These are phyloP conservation scores for Dactylonectria estremocensis DNA, from an alignment of 2,329 filamentous ascomycete genomes.

Conservation along the genomic window DNA sequence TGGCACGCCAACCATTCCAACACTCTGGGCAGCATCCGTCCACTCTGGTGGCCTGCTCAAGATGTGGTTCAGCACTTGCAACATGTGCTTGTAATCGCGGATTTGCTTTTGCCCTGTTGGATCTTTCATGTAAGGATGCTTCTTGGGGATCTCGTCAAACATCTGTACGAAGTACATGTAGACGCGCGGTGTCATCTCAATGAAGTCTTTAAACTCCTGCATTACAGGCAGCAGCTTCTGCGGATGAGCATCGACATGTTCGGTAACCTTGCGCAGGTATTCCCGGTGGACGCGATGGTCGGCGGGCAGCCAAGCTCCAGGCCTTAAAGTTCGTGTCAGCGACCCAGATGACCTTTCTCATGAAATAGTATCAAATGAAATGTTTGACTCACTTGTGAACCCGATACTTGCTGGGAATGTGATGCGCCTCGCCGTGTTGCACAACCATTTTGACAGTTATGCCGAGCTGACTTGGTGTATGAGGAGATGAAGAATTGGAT, in stretches of 20 bases:
- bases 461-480: no score
- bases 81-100: slow-evolving; percentile 76
- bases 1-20: slow-evolving; percentile 54
- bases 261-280: slow-evolving; percentile 72
- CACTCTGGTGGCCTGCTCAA: slow-evolving; percentile 59
- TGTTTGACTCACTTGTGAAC: slow-evolving; percentile 59
- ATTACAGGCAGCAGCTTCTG: slow-evolving; percentile 72
- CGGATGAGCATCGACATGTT: slow-evolving; percentile 67
- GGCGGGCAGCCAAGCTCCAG: slow-evolving; percentile 74
- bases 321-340: slow-evolving; percentile 51
- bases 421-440: slow-evolving; percentile 65
- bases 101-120: slow-evolving; percentile 75
- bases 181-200: slow-evolving; percentile 74
- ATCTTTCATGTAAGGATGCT: slow-evolving; percentile 72
- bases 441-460: slow-evolving; percentile 59
- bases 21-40: slow-evolving; percentile 61
- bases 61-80: slow-evolving; percentile 75
- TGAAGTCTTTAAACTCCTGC: slow-evolving; percentile 75
- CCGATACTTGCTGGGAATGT: slow-evolving; percentile 65
- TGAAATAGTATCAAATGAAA: not conserved
- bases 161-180: slow-evolving; percentile 78
- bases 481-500: no score
- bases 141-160: slow-evolving; percentile 77
- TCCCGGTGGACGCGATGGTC: slow-evolving; percentile 74
- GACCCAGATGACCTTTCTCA: no score